phyloP scores from a whole-genome alignment of 257 asterid genomes.

The Solanum medicagineum region DNA sequence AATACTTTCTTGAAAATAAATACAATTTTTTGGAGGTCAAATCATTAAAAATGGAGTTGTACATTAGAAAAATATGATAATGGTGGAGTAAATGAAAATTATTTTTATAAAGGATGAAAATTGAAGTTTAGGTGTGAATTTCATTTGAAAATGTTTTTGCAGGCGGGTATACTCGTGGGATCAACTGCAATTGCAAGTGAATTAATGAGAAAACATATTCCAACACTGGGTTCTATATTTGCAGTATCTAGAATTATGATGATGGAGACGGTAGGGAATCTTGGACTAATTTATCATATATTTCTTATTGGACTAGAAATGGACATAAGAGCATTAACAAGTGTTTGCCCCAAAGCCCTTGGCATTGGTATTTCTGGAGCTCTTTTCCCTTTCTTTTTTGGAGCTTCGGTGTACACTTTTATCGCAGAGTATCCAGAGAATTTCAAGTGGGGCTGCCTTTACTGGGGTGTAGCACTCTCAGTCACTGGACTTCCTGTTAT shows the following conservation, averaged over 20 bases:
- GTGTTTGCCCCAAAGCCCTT: slow-evolving; percentile 5
- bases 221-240: neutral
- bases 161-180: slow-evolving; percentile 10
- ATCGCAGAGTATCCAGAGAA: neutral
- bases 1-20: no score
- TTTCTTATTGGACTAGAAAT: slow-evolving; percentile 14
- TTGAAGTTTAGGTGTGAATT: neutral
- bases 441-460: slow-evolving; percentile 1
- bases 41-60: neutral
- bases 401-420: neutral
- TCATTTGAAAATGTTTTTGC: neutral
- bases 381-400: slow-evolving; percentile 3
- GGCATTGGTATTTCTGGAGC: slow-evolving; percentile 12
- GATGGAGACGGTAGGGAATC: slow-evolving; percentile 9
- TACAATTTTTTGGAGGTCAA: neutral
- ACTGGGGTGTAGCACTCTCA: slow-evolving; percentile 14
- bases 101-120: neutral
- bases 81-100: neutral
- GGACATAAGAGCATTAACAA: slow-evolving; percentile 6
- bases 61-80: neutral
- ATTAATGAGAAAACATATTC: neutral
- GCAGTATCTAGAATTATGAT: slow-evolving; percentile 2
- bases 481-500: slow-evolving; percentile 10
- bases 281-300: slow-evolving; percentile 10
- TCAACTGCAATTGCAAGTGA: neutral